These are phyloP conservation scores for Coemansia sp. DNA, from an alignment of 192 early-diverging fungal genomes.

Conservation along the genomic window DNA sequence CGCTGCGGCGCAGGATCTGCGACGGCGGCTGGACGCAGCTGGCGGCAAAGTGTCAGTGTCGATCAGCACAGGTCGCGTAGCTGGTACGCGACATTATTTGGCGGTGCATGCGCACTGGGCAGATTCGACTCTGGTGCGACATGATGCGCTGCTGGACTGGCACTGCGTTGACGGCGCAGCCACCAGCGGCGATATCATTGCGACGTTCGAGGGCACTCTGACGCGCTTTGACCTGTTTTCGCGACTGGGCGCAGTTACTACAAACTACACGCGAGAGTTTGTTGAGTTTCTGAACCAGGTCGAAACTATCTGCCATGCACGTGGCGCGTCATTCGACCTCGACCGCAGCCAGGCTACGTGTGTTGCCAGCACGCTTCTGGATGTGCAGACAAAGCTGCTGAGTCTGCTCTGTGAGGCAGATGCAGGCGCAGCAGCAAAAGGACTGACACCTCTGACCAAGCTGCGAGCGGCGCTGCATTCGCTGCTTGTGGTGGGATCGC, in stretches of 20 bases:
- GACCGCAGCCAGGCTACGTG: slow-evolving; percentile 49
- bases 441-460: slow-evolving; percentile 20
- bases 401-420: slow-evolving; percentile 1
- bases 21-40: slow-evolving; percentile 21
- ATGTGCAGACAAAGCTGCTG: slow-evolving; percentile 38
- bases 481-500: slow-evolving; percentile 11
- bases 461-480: slow-evolving; percentile 19
- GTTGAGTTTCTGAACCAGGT: slow-evolving; percentile 52
- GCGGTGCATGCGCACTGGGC: slow-evolving; percentile 46
- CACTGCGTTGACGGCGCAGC: slow-evolving; percentile 37
- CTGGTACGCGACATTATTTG: slow-evolving; percentile 23
- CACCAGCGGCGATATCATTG: slow-evolving; percentile 44
- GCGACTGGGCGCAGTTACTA: slow-evolving; percentile 35
- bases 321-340: slow-evolving; percentile 43
- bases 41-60: slow-evolving; percentile 35
- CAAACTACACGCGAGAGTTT: slow-evolving; percentile 50
- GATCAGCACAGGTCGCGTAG: slow-evolving; percentile 27
- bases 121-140: slow-evolving; percentile 30
- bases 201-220: slow-evolving; percentile 44
- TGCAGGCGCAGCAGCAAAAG: not conserved
- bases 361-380: slow-evolving; percentile 34
- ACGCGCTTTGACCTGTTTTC: slow-evolving; percentile 31
- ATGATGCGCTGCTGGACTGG: slow-evolving; percentile 39
- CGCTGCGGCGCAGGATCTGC: slow-evolving; percentile 5
- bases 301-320: slow-evolving; percentile 50